Evolutionary conservation across 1,284 basidiomycete genomes (phyloP).

Genomic region (Moniliophthora roreri): DNA sequence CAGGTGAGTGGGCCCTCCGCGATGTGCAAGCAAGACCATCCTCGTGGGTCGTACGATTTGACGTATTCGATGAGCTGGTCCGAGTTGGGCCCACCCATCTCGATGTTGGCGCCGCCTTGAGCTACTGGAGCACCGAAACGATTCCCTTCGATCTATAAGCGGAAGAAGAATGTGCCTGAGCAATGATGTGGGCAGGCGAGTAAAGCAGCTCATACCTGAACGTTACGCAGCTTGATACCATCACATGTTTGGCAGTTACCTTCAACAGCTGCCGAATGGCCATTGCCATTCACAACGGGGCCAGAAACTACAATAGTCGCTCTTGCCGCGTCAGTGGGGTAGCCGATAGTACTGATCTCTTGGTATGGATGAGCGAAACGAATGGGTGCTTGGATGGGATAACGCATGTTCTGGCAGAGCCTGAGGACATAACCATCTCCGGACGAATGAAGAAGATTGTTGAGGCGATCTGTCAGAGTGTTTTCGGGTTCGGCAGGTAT

Average conservation of each 20-base stretch:
- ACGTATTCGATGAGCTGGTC: conserved; percentile 72
- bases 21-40: conserved; percentile 77
- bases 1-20: conserved; percentile 68
- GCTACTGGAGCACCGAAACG: conserved; percentile 50
- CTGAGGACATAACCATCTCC: conserved; percentile 63
- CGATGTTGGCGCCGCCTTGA: conserved; percentile 71
- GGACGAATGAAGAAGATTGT: conserved; percentile 61
- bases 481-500: conserved; percentile 55
- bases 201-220: conserved; percentile 50
- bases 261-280: conserved; percentile 71
- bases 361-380: conserved; percentile 64
- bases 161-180: neutral
- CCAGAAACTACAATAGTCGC: conserved; percentile 51
- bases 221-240: conserved; percentile 63
- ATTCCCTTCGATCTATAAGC: conserved; percentile 62
- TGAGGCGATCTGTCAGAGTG: conserved; percentile 70
- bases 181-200: neutral
- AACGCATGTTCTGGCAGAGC: conserved; percentile 64
- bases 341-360: conserved; percentile 78
- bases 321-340: conserved; percentile 52
- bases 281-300: conserved; percentile 46
- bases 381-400: conserved; percentile 64
- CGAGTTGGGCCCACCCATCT: conserved; percentile 72
- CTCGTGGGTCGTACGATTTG: conserved; percentile 65
- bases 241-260: conserved; percentile 59